Evolutionary conservation across 768 basidiomycete species (phyloP).

Genomic region (Russula abietina): DNA sequence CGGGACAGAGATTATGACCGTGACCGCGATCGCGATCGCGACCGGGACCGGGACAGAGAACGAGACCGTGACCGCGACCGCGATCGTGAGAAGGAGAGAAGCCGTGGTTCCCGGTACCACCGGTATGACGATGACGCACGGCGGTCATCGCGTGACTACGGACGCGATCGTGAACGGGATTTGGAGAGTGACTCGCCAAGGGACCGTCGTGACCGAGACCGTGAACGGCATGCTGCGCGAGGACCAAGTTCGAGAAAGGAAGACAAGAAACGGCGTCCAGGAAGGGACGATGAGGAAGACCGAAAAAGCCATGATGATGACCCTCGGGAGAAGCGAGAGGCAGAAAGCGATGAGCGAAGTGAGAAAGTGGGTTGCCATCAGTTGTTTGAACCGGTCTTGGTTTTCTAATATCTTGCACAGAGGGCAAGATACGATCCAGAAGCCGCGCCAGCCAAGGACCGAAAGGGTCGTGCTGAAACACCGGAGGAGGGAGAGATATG

Average conservation of each 20-base stretch:
- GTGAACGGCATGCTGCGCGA: slow-evolving; percentile 42
- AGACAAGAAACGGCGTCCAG: slow-evolving; percentile 40
- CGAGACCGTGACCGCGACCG: slow-evolving; percentile 28
- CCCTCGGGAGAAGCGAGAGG: slow-evolving; percentile 33
- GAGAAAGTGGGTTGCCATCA: slow-evolving; percentile 46
- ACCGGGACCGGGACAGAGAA: slow-evolving; percentile 33
- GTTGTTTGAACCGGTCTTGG: background rate
- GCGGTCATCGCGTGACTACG: slow-evolving; percentile 25
- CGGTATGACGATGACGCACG: slow-evolving; percentile 19
- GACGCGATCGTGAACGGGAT: slow-evolving; percentile 32
- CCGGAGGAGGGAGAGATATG: slow-evolving; percentile 88
- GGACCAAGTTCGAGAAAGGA: slow-evolving; percentile 55
- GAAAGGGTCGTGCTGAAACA: slow-evolving; percentile 47
- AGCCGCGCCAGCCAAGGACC: slow-evolving; percentile 38
- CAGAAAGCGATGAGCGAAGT: slow-evolving; percentile 38
- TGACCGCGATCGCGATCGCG: slow-evolving; percentile 29
- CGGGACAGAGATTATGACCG: slow-evolving; percentile 15
- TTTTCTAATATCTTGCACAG: slow-evolving; percentile 39
- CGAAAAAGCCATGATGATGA: slow-evolving; percentile 44
- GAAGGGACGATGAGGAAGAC: slow-evolving; percentile 41
- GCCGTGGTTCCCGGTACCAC: slow-evolving; percentile 26
- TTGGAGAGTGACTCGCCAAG: slow-evolving; percentile 24
- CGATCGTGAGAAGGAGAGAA: slow-evolving; percentile 14
- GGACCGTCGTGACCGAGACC: slow-evolving; percentile 35
- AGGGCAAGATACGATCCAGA: slow-evolving; percentile 42